Evolutionary conservation across 768 basidiomycete genomes (phyloP), one percentile per base, ranked within the genome.

Genomic region (Kwoniella dendrophila): DNA sequence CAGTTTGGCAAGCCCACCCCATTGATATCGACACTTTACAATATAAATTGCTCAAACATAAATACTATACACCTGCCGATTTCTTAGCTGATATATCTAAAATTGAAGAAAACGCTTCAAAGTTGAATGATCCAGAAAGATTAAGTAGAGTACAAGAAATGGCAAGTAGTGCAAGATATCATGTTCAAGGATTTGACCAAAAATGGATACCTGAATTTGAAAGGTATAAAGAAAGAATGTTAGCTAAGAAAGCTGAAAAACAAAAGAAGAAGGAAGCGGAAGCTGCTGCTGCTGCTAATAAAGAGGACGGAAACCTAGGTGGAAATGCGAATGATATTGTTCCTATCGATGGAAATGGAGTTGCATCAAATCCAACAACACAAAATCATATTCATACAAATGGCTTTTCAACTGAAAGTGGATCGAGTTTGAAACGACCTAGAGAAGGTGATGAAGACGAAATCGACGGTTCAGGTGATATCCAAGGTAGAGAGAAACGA

Each of bases 11-110:
- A 56, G 71, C 76, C 2, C 90, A 85, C 73, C 87, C 94, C 72
- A 88, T 97, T 83, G 93, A 97, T 76, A 82, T 98, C 36, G 96
- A 98, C 71, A 86, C 85, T 65, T 92, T 99, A 85, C 90, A 94
- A 69, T 81, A 83, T 24, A 87, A 90, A 56, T 82, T 99, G 22
- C 92, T 90, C 82, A 87, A 86, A 73, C 86, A 86, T 40, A 86
- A 86, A 40, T 99, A 98, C 75, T 85, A 91, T 29, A 92, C 91
- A 0, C 89, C 91, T 0, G 85, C 87, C 59, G 88, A 90, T 57
- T 96, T 99, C 82, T 84, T 97, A 7, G 85, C 87, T n/a, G 83
- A 83, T 63, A 66, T 83, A 34, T 67, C 76, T 36, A 71, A 73
- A 32, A 82, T 84, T 40, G 78, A 81, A 53, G 75, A 78, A 53